Evolutionary conservation across 768 basidiomycete species (phyloP).

Genomic region (Russula griseocarnosa): DNA sequence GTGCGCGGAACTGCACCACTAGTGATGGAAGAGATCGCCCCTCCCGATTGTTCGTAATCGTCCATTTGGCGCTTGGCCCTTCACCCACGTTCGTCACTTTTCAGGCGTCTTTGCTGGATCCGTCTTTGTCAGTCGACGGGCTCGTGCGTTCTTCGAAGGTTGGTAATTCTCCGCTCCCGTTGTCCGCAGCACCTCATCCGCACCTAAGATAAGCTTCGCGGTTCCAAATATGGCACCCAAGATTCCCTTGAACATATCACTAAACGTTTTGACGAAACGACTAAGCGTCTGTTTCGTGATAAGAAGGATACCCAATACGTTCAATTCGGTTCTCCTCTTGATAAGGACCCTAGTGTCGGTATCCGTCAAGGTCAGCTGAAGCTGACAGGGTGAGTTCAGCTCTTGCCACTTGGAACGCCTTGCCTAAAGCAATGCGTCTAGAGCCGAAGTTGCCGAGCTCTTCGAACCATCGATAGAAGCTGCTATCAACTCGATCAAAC

Average conservation of each 20-base stretch:
- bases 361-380: constrained; percentile 71
- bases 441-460: constrained; percentile 56
- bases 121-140: constrained; percentile 74
- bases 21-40: constrained; percentile 78
- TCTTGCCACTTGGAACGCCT: background rate
- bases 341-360: constrained; percentile 65
- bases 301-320: constrained; percentile 65
- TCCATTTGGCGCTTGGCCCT: background rate
- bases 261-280: constrained; percentile 76
- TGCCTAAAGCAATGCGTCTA: constrained; percentile 24
- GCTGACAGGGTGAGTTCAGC: constrained; percentile 54
- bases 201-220: constrained; percentile 62
- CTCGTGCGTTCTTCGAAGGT: constrained; percentile 71
- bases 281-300: constrained; percentile 73
- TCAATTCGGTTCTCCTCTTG: constrained; percentile 71
- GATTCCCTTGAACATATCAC: constrained; percentile 78
- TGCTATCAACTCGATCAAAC: constrained; percentile 62
- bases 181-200: constrained; percentile 4
- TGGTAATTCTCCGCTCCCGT: constrained; percentile 21
- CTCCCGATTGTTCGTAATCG: constrained; percentile 62
- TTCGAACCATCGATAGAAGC: constrained; percentile 80
- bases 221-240: constrained; percentile 65
- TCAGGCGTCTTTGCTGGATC: constrained; percentile 79
- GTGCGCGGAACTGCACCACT: constrained; percentile 66
- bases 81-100: constrained; percentile 1